Evolutionary conservation across 148 eudicot genomes (phyloP).

Genomic region (Rheum nobile): DNA sequence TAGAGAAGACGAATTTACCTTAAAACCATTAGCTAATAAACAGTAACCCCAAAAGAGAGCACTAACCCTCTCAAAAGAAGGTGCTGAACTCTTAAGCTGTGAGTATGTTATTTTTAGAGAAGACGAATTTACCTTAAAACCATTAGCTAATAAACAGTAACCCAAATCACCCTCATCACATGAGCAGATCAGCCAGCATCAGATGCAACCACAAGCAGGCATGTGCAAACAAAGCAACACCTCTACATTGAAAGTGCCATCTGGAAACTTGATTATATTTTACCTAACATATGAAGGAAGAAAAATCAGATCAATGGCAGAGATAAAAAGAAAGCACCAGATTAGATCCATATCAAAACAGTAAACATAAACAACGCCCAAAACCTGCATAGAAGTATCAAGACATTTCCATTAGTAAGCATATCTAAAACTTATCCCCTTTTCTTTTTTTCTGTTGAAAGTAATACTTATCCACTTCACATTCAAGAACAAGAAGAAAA

Average conservation of each 20-base stretch:
- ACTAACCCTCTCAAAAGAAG: constrained; percentile 13
- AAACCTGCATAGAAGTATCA: background rate
- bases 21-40: background rate
- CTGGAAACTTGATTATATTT: background rate
- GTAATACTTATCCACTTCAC: background rate
- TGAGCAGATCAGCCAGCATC: constrained; percentile 1
- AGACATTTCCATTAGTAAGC: background rate
- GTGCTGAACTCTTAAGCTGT: constrained; percentile 16
- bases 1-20: background rate
- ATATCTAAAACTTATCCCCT: background rate
- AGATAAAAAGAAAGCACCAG: background rate
- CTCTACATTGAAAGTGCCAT: background rate
- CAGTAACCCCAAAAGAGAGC: background rate
- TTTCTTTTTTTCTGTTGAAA: background rate
- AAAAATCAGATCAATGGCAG: background rate
- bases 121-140: background rate
- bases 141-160: background rate
- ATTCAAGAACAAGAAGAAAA: background rate
- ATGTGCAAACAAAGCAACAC: background rate
- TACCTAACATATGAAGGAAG: background rate
- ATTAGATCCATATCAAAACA: background rate
- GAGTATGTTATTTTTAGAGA: background rate
- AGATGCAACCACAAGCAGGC: background rate
- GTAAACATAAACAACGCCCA: background rate
- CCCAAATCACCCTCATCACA: background rate